Percentiles rank a stretch among this genome's conserved stretches.
Evolutionary conservation across 805 yeast species (phyloP).

Genomic region (Brettanomyces custersianus): DNA sequence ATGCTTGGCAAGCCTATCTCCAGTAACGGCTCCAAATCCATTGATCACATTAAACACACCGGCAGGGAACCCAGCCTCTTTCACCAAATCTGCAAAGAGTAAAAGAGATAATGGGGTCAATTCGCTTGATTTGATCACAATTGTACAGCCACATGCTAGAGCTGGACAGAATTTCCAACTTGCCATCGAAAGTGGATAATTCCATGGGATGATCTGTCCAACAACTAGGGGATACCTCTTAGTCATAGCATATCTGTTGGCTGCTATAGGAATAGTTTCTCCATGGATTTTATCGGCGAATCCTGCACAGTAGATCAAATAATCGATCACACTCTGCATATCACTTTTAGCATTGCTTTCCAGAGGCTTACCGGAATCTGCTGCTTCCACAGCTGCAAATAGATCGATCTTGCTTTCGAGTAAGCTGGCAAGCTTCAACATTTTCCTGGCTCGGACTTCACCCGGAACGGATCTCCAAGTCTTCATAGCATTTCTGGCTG

Average conservation of each 20-base stretch:
- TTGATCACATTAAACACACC: slow-evolving; percentile 67
- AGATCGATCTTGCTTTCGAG: slow-evolving; percentile 39
- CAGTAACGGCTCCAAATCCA: slow-evolving; percentile 64
- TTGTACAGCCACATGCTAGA: slow-evolving; percentile 67
- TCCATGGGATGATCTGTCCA: slow-evolving; percentile 68
- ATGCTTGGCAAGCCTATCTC: slow-evolving; percentile 57
- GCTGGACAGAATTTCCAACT: slow-evolving; percentile 83
- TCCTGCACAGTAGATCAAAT: slow-evolving; percentile 48
- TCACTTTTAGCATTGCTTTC: slow-evolving; percentile 40
- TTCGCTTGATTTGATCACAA: slow-evolving; percentile 68
- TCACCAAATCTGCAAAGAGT: slow-evolving; percentile 46
- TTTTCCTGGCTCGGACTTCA: slow-evolving; percentile 30
- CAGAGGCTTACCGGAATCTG: slow-evolving; percentile 49
- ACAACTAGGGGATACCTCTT: slow-evolving; percentile 60
- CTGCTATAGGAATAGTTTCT: slow-evolving; percentile 26
- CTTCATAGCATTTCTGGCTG: slow-evolving; percentile 38
- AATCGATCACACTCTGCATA: slow-evolving; percentile 35
- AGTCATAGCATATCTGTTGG: slow-evolving; percentile 53
- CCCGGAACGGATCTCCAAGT: slow-evolving; percentile 38
- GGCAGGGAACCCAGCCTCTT: slow-evolving; percentile 65
- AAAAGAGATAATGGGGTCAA: slow-evolving; percentile 66
- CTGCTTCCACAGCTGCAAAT: slow-evolving; percentile 42
- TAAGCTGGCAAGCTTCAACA: slow-evolving; percentile 42
- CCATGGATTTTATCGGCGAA: slow-evolving; percentile 54
- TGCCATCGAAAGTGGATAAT: slow-evolving; percentile 62